These are phyloP conservation scores for Capronia americana DNA, from an alignment of 2,329 filamentous ascomycete species.

Conservation along the genomic window DNA sequence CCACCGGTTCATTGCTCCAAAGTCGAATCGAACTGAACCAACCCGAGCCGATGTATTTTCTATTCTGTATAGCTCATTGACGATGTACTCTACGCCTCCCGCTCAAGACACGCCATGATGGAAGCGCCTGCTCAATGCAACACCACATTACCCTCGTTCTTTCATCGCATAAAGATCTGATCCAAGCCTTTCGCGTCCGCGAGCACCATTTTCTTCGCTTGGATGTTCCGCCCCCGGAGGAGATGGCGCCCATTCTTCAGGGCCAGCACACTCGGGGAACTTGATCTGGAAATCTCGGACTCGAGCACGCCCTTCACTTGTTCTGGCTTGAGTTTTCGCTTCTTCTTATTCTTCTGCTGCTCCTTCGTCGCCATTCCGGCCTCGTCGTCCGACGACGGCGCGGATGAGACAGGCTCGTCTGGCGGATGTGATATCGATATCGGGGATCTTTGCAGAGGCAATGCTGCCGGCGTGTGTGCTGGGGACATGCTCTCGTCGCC, in stretches of 20 bases:
- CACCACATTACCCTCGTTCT: neutral
- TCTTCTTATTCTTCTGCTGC: neutral
- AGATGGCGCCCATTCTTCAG: slow-evolving; percentile 67
- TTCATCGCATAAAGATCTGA: slow-evolving; percentile 56
- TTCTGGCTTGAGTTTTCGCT: slow-evolving; percentile 10
- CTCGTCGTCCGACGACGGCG: slow-evolving; percentile 35
- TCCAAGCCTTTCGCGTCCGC: slow-evolving; percentile 82
- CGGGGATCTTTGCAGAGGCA: slow-evolving; percentile 20
- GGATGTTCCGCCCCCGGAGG: slow-evolving; percentile 81
- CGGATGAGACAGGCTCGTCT: slow-evolving; percentile 33
- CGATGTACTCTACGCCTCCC: neutral
- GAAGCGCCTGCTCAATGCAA: neutral
- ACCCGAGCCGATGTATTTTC: neutral
- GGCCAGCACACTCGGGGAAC: neutral
- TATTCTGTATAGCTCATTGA: neutral
- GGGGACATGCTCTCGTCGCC: slow-evolving; percentile 3
- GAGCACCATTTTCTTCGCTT: slow-evolving; percentile 83
- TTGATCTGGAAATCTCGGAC: neutral
- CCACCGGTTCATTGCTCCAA: neutral
- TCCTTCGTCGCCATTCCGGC: slow-evolving; percentile 47
- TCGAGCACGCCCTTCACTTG: neutral
- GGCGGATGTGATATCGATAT: slow-evolving; percentile 18
- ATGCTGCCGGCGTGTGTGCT: neutral
- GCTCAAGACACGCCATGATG: neutral
- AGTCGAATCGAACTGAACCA: neutral